These are phyloP conservation scores for Stachybotrys chartarum DNA, from an alignment of 2,329 filamentous ascomycete genomes.

Conservation along the genomic window DNA sequence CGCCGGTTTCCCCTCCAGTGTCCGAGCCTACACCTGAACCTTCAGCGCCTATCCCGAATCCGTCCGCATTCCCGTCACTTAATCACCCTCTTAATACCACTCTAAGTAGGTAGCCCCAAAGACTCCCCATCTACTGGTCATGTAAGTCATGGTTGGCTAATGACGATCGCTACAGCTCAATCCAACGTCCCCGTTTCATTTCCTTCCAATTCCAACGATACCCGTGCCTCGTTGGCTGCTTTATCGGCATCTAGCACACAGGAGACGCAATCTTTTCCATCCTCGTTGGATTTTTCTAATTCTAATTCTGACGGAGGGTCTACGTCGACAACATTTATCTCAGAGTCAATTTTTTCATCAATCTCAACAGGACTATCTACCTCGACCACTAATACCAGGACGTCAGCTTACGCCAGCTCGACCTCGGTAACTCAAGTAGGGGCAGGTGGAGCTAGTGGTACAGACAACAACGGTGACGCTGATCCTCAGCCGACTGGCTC, in stretches of 20 bases:
- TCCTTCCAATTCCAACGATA: not conserved
- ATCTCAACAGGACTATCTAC: not conserved
- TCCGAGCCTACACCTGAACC: conserved; percentile 1
- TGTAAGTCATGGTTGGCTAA: not conserved
- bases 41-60: conserved; percentile 19
- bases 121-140: too few species aligned
- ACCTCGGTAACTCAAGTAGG: not conserved
- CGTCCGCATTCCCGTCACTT: not conserved
- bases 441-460: not conserved
- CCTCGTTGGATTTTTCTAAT: not conserved
- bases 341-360: not conserved
- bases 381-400: not conserved
- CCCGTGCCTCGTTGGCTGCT: not conserved
- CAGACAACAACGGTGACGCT: not conserved
- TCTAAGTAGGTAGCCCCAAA: too few species aligned
- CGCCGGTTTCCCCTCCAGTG: not conserved
- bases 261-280: not conserved
- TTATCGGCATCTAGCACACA: not conserved
- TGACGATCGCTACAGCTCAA: not conserved
- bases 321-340: not conserved
- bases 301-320: not conserved
- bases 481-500: conserved; percentile 12
- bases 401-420: not conserved
- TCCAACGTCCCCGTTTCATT: not conserved
- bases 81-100: not conserved